Conservation (phyloP, 2,329 filamentous ascomycete genomes). For the Neofusicoccum ribis region DNA sequence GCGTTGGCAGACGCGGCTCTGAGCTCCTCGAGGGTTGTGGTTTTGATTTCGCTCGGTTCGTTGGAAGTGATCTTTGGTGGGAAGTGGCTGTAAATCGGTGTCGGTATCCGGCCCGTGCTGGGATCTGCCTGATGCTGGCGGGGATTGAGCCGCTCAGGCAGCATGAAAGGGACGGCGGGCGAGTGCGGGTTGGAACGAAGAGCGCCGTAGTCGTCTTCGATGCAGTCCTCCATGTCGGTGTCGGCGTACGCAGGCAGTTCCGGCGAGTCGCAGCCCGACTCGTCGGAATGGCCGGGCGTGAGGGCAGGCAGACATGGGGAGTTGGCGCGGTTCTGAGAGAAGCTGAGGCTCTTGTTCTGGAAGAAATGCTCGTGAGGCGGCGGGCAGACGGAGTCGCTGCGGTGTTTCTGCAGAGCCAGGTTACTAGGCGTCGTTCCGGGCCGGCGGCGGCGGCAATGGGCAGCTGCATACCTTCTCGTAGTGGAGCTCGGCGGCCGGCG, state of each 20-base stretch:
- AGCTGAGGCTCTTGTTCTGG: slow-evolving; percentile 23
- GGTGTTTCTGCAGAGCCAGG: slow-evolving; percentile 2
- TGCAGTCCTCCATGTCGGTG: slow-evolving; percentile 38
- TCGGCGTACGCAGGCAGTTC: slow-evolving; percentile 31
- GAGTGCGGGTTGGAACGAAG: slow-evolving; percentile 38
- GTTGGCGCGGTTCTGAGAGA: slow-evolving; percentile 32
- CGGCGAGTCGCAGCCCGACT: slow-evolving; percentile 29
- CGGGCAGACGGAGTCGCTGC: slow-evolving; percentile 16
- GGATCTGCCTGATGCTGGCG: slow-evolving; percentile 26
- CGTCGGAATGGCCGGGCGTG: slow-evolving; percentile 34
- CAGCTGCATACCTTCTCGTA: slow-evolving; percentile 2
- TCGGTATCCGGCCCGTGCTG: slow-evolving; percentile 37
- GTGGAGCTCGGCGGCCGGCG: background rate
- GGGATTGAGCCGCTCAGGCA: slow-evolving; percentile 36
- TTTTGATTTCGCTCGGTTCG: background rate
- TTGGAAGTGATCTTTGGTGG: slow-evolving; percentile 22
- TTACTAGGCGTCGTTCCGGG: background rate
- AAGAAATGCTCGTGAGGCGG: slow-evolving; percentile 26
- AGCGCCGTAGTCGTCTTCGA: slow-evolving; percentile 33
- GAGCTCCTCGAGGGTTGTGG: slow-evolving; percentile 14
- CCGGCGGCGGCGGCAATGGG: background rate
- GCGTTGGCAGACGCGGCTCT: slow-evolving; percentile 1
- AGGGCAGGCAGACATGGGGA: slow-evolving; percentile 27
- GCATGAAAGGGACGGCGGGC: slow-evolving; percentile 33
- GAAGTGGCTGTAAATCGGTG: slow-evolving; percentile 42